phyloP scores from a whole-genome alignment of 768 basidiomycete genomes.

The Pulveroboletus sp. region DNA sequence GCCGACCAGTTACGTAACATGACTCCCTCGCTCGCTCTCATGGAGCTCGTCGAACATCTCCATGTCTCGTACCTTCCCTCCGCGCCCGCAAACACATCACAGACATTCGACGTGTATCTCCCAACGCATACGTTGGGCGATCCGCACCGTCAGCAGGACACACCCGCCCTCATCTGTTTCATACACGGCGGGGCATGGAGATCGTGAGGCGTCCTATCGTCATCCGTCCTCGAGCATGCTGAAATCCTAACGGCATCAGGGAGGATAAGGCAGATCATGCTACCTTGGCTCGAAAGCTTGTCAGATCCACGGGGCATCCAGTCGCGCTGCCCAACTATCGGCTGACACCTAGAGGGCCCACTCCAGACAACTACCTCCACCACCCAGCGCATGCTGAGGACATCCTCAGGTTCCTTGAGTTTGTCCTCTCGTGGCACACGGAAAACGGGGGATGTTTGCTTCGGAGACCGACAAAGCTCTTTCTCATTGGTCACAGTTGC shows the following conservation, averaged over 20 bases:
- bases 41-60: conserved; percentile 11
- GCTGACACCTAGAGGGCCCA: conserved; percentile 48
- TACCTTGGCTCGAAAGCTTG: conserved; percentile 50
- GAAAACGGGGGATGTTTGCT: conserved; percentile 14
- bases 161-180: conserved; percentile 56
- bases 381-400: conserved; percentile 76
- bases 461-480: conserved; percentile 42
- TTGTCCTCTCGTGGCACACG: conserved; percentile 43
- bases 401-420: conserved; percentile 55
- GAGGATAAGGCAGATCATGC: conserved; percentile 68
- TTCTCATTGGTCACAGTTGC: conserved; percentile 77
- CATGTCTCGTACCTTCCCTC: conserved; percentile 35
- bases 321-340: conserved; percentile 79
- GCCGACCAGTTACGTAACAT: too few relatives aligned
- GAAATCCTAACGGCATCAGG: conserved; percentile 34
- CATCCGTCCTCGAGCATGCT: neutral
- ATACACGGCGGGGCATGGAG: conserved; percentile 86
- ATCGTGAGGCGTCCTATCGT: conserved; percentile 42
- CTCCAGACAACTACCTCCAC: conserved; percentile 35
- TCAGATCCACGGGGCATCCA: conserved; percentile 42
- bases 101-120: conserved; percentile 54
- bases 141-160: too few relatives aligned
- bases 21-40: neutral
- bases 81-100: conserved; percentile 28
- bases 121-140: conserved; percentile 17